These are phyloP conservation scores for Rasamsonia emersonii DNA, from an alignment of 2,329 filamentous ascomycete genomes.

Conservation along the genomic window DNA sequence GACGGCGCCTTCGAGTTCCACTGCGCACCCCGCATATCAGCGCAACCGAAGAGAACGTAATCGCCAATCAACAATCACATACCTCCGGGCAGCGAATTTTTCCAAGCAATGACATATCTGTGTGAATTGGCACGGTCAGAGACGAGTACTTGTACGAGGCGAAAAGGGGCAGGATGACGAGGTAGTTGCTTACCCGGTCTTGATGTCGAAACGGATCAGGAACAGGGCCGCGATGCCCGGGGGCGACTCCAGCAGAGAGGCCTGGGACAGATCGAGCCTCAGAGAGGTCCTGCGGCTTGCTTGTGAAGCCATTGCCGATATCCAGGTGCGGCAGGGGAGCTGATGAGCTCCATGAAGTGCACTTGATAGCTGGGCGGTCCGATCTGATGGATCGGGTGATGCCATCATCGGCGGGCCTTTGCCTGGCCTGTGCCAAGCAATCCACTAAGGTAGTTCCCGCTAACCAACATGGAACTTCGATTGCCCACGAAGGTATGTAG, in stretches of 20 bases:
- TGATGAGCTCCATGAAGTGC: conserved; percentile 16
- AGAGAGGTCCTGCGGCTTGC: conserved; percentile 21
- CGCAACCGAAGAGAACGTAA: conserved; percentile 5
- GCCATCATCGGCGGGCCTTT: not conserved
- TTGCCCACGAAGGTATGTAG: too few species aligned
- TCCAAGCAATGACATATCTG: conserved; percentile 80
- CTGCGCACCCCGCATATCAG: conserved; percentile 23
- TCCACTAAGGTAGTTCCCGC: too few species aligned
- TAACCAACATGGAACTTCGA: too few species aligned
- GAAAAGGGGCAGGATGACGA: not conserved
- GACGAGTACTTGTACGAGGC: not conserved
- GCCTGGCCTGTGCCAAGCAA: too few species aligned
- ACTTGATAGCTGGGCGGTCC: not conserved
- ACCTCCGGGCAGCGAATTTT: conserved; percentile 60
- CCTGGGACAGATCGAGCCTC: conserved; percentile 26
- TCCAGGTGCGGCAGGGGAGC: conserved; percentile 5
- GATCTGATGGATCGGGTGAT: conserved; percentile 1
- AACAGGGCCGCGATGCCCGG: conserved; percentile 66
- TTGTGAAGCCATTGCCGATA: conserved; percentile 20
- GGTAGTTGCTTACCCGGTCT: conserved; percentile 58
- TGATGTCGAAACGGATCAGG: conserved; percentile 85
- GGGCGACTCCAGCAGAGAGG: conserved; percentile 26
- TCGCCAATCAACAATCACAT: conserved; percentile 24
- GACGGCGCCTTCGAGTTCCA: conserved; percentile 69
- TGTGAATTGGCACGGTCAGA: conserved; percentile 1